phyloP scores from a whole-genome alignment of 2,329 filamentous ascomycete species.

The Parafenestella ontariensis region DNA sequence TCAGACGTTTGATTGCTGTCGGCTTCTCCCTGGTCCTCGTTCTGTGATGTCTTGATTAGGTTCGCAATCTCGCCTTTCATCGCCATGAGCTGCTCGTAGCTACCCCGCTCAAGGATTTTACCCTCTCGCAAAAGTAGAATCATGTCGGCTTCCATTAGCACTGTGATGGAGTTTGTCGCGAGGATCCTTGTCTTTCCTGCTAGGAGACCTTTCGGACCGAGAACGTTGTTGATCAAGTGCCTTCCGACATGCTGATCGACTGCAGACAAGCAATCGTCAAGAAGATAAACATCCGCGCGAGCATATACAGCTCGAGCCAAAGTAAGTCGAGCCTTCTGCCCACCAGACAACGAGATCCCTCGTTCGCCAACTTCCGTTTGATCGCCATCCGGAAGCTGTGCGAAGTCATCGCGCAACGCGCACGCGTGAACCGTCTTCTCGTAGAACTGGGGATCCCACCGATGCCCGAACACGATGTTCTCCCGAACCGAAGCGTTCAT shows the following conservation, averaged over 20 bases:
- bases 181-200: slow-evolving; percentile 87
- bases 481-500: slow-evolving; percentile 98
- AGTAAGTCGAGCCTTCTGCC: slow-evolving; percentile 92
- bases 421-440: slow-evolving; percentile 91
- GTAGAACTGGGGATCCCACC: slow-evolving; percentile 93
- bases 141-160: slow-evolving; percentile 87
- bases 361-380: slow-evolving; percentile 96
- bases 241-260: slow-evolving; percentile 98
- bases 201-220: slow-evolving; percentile 84
- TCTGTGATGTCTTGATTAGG: slow-evolving; percentile 77
- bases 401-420: slow-evolving; percentile 88
- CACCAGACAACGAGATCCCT: slow-evolving; percentile 93
- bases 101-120: slow-evolving; percentile 83
- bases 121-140: slow-evolving; percentile 86
- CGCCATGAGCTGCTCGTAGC: slow-evolving; percentile 87
- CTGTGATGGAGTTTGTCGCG: slow-evolving; percentile 93
- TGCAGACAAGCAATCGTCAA: slow-evolving; percentile 93
- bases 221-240: slow-evolving; percentile 92
- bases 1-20: slow-evolving; percentile 57
- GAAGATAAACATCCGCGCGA: slow-evolving; percentile 91
- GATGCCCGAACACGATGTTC: slow-evolving; percentile 95
- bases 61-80: slow-evolving; percentile 92
- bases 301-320: slow-evolving; percentile 95
- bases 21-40: slow-evolving; percentile 55
- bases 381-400: slow-evolving; percentile 91